Evolutionary conservation across 768 basidiomycete genomes (phyloP), one percentile per base, ranked within the genome.

Genomic region (Phlebiopsis gigantea): DNA sequence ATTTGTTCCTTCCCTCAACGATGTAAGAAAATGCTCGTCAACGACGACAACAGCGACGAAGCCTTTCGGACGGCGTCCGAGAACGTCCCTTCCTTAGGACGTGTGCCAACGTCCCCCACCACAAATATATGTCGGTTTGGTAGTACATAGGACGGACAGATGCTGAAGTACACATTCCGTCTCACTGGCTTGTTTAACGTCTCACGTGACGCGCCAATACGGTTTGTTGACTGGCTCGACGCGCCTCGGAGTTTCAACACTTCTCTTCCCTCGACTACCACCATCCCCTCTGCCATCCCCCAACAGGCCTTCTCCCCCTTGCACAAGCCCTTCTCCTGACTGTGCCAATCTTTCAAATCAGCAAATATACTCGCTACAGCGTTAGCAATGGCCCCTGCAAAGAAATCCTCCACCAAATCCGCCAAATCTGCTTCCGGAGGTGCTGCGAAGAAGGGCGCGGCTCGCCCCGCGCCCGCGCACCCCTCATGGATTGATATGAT

Each of bases 401-500:
- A 68, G 66, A 72, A 70, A 65, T 30, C 50, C n/a, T 22, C 50
- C 31, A 41, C 50, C 50, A 54, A 55, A 41, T 51, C 75, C 22
- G 73, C 73, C 30, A 53, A 55, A 39, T 29, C 77, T 46, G 81
- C 77, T 73, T 84, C 82, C 68, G 62, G 79, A 31, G 66, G 76
- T 55, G 62, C 68, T 53, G 61, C 73, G 47, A 69, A 79, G 68
- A 83, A 79, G 71, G 63, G 73, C 31, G 68, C 75, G 19, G 63
- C 74, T 53, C 73, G 73, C 46, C 65, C 75, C 56, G 62, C 65
- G 25, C 61, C 69, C 53, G 57, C 79, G 42, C 84, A 85, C 63
- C 84, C 85, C 12, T 68, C 78, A 57, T 87, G 84, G 83, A 70
- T 79, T 56, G 87, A 90, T 55, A 90, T 90, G 88, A 89, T 90